Percentiles rank a stretch among this genome's conserved stretches.
These are phyloP conservation scores for Sporodiniella umbellata DNA, from an alignment of 371 early-diverging fungal genomes.

Conservation along the genomic window DNA sequence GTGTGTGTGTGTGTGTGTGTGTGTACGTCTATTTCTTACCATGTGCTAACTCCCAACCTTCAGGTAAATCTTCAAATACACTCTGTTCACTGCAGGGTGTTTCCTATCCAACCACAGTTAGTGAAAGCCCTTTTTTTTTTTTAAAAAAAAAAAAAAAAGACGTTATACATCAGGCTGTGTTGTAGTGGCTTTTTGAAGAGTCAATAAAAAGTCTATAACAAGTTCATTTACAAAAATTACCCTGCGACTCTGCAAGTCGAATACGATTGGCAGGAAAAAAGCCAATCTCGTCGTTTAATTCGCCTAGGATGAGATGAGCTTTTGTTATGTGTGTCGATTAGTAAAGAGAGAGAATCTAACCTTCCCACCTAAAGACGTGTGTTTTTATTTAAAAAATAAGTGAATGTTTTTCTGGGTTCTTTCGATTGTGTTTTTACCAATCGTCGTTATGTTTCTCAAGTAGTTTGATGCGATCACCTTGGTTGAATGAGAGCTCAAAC, in stretches of 20 bases:
- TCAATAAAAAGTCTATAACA: too few species aligned
- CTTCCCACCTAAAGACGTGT: constrained; percentile 63
- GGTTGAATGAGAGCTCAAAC: constrained; percentile 43
- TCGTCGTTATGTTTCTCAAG: constrained; percentile 51
- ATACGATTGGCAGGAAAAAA: constrained; percentile 53
- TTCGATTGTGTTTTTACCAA: constrained; percentile 22
- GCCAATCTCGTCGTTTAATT: constrained; percentile 44
- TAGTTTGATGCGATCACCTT: constrained; percentile 44
- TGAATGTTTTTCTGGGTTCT: not conserved
- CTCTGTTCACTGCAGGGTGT: too few species aligned
- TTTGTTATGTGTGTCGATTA: not conserved
- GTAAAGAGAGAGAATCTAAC: too few species aligned
- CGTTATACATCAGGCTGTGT: too few species aligned
- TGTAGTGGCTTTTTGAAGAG: too few species aligned
- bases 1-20: too few species aligned
- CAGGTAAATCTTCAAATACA: constrained; percentile 11
- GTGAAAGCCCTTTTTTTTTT: not conserved
- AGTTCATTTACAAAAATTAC: too few species aligned
- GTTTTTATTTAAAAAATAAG: not conserved
- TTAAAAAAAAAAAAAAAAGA: too few species aligned
- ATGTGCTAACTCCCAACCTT: constrained; percentile 21
- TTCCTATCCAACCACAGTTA: too few species aligned
- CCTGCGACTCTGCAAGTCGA: constrained; percentile 13
- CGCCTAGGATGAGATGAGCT: constrained; percentile 19
- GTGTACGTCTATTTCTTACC: too few species aligned